Percentiles rank a stretch among this genome's conserved stretches.
These are phyloP conservation scores for Malus hybrid DNA, from an alignment of 331 rosid species.

Conservation along the genomic window DNA sequence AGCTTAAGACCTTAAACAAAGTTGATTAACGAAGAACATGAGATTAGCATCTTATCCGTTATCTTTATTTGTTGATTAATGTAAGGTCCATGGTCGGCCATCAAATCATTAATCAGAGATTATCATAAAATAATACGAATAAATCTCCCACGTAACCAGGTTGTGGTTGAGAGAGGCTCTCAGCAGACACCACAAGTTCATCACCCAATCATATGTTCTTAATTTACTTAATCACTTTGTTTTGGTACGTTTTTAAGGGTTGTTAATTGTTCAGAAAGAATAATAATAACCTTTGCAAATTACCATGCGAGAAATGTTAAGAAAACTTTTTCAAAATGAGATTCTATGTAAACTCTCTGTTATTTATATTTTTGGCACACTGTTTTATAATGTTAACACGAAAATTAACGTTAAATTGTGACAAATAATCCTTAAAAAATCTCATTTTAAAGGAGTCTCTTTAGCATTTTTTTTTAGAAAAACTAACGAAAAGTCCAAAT, in stretches of 20 bases:
- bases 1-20: neutral
- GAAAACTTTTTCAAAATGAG: accelerated
- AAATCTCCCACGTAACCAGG: constrained; percentile 21
- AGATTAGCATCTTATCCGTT: neutral
- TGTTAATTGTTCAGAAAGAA: neutral
- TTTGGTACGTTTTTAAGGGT: constrained; percentile 2
- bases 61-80: neutral
- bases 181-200: constrained; percentile 16
- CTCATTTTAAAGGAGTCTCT: too few relatives aligned
- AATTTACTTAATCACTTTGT: too few relatives aligned
- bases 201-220: constrained; percentile 16
- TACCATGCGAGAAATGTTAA: too few relatives aligned
- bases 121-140: neutral
- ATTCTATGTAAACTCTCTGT: too few relatives aligned
- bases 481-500: too few relatives aligned
- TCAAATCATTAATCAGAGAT: constrained; percentile 20
- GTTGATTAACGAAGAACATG: neutral
- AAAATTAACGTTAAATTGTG: too few relatives aligned
- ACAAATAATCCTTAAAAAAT: too few relatives aligned
- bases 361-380: too few relatives aligned
- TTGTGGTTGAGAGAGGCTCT: constrained; percentile 51
- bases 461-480: too few relatives aligned
- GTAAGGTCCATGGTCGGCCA: constrained; percentile 23
- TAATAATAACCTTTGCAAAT: too few relatives aligned
- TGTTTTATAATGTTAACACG: too few relatives aligned